These are phyloP conservation scores for Monilinia fructigena DNA, from an alignment of 2,329 filamentous ascomycete genomes.

Conservation along the genomic window DNA sequence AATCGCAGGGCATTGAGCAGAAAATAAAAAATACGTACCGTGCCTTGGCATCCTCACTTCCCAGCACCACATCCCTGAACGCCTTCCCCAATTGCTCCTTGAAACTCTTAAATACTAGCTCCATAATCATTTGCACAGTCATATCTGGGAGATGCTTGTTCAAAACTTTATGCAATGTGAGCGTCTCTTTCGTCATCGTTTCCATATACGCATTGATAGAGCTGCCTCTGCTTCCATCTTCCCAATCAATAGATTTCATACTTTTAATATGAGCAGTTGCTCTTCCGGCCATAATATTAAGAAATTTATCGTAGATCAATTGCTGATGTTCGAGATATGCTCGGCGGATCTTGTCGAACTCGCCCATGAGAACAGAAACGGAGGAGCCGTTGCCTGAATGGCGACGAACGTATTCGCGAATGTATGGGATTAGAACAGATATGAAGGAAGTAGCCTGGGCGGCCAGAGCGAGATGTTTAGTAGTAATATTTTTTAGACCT, in stretches of 20 bases:
- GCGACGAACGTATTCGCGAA: constrained; percentile 86
- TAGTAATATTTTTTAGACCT: constrained; percentile 93
- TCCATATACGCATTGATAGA: constrained; percentile 65
- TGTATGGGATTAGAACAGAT: constrained; percentile 80
- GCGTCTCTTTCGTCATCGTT: constrained; percentile 67
- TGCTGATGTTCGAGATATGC: constrained; percentile 63
- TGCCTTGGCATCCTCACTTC: constrained; percentile 59
- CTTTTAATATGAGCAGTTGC: constrained; percentile 60
- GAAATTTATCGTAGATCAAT: constrained; percentile 70
- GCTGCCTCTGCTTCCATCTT: constrained; percentile 41
- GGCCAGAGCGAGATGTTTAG: constrained; percentile 88
- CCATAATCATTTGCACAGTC: constrained; percentile 67
- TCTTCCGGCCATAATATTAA: constrained; percentile 68
- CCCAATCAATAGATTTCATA: constrained; percentile 67
- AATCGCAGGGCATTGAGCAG: background rate
- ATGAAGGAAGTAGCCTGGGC: constrained; percentile 88
- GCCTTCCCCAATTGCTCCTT: constrained; percentile 64
- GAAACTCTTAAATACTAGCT: constrained; percentile 65
- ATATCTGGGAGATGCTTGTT: constrained; percentile 64
- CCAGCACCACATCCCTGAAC: constrained; percentile 58
- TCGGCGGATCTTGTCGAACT: constrained; percentile 38
- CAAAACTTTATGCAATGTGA: constrained; percentile 66
- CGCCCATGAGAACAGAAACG: constrained; percentile 54
- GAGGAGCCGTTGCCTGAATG: constrained; percentile 56
- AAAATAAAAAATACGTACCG: constrained; percentile 48